Evolutionary conservation across 2,329 filamentous ascomycete species (phyloP), one percentile per base, ranked within the genome.

Genomic region (Aspergillus tubingensis): DNA sequence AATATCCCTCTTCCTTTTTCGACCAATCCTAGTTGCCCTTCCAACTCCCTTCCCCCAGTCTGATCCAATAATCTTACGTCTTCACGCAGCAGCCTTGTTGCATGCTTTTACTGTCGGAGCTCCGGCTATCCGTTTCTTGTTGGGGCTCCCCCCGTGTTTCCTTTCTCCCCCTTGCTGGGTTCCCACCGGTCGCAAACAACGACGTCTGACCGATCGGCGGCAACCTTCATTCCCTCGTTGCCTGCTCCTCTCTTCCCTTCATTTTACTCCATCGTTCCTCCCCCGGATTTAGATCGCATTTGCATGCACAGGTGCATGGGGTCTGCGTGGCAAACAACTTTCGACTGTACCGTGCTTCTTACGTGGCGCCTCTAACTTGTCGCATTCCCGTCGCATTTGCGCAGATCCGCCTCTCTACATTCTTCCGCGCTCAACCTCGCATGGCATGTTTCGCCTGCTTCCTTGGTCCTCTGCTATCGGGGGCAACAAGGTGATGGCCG

Each of bases 361-460:
- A 25, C 23, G 38, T 52, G 25, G 41, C 25, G 25, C 47, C 55
- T 38, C 23, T 27, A 50, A 41, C 50, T 53, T 62, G 54, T 60
- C 39, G 55, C 60, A 63, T 61, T 54, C 56, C 53, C 53, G 54
- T 66, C 55, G 49, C 64, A 54, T 58, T 58, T 58, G 52, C 62
- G 51, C 61, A 56, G 43, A 56, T 57, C 49, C 56, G 58, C 60
- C 48, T 43, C 32, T 36, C 32, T 36, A 58, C 60, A 41, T 64
- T 59, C 58, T 62, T 59, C 57, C 58, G 53, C 61, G 43, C 58
- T 62, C 61, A 36, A 65, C 68, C 58, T 79, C 77, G 73, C 74
- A 80, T 80, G 78, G 78, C 76, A 81, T 81, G 80, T 80, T 80
- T 76, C 76, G 77, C 58, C 71, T 81, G 67, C 70, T 81, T 54